These are phyloP conservation scores for Cephalotrichum gorgonifer DNA, from an alignment of 2,329 filamentous ascomycete genomes.

Conservation along the genomic window DNA sequence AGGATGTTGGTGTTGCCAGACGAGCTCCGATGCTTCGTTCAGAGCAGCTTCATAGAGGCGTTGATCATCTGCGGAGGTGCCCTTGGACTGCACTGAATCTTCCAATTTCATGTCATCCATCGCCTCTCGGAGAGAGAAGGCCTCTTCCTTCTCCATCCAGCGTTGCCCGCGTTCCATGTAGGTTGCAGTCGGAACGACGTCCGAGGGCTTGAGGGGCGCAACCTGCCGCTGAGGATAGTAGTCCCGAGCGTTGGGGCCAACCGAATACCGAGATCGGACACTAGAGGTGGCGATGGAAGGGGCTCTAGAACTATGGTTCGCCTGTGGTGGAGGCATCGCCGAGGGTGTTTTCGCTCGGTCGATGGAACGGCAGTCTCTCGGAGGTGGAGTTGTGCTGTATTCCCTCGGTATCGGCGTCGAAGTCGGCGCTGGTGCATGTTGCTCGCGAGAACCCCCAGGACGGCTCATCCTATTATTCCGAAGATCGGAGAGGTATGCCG, in stretches of 20 bases:
- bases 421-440: not conserved
- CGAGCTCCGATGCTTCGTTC: conserved; percentile 67
- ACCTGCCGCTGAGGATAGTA: conserved; percentile 35
- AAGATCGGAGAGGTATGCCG: conserved; percentile 9
- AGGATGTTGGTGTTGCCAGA: conserved; percentile 61
- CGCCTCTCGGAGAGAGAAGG: conserved; percentile 56
- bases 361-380: not conserved
- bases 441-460: conserved; percentile 1
- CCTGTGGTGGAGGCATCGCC: not conserved
- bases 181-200: conserved; percentile 53
- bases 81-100: conserved; percentile 8
- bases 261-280: conserved; percentile 39
- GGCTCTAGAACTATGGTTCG: conserved; percentile 10
- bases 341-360: not conserved
- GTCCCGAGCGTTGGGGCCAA: conserved; percentile 33
- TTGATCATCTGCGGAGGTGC: conserved; percentile 41
- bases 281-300: conserved; percentile 19
- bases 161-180: conserved; percentile 66
- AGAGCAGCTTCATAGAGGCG: conserved; percentile 61
- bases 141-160: conserved; percentile 77
- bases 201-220: conserved; percentile 41
- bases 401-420: not conserved
- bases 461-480: conserved; percentile 9
- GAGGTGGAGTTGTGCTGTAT: not conserved
- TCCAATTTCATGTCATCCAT: conserved; percentile 62